A percentile compares a stretch with the other conserved stretches of the same genome.
Evolutionary conservation across 108 stramenopile species (phyloP).

Genomic region (Ochromonas danica): DNA sequence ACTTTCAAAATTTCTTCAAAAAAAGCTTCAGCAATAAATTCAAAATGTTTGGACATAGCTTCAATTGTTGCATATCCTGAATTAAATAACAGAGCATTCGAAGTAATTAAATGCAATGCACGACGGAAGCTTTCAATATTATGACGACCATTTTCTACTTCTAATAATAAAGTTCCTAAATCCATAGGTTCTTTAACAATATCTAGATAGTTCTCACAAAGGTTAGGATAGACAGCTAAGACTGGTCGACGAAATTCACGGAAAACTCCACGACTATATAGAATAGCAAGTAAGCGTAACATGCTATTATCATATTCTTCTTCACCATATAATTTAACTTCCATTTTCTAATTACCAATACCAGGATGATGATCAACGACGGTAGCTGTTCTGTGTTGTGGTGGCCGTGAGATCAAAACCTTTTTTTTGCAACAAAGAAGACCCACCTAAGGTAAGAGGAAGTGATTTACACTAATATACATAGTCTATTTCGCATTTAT

Average conservation of each 20-base stretch:
- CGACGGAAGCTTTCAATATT: neutral
- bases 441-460: too few species aligned
- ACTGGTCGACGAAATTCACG: neutral
- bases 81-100: neutral
- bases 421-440: too few species aligned
- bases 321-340: too few species aligned
- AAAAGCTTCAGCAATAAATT: neutral
- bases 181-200: slow-evolving; percentile 55
- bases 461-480: too few species aligned
- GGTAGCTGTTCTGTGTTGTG: too few species aligned
- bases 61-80: neutral
- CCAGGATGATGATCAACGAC: too few species aligned
- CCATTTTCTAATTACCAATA: too few species aligned
- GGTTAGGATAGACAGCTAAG: neutral
- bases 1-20: neutral
- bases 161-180: slow-evolving; percentile 46
- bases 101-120: neutral
- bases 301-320: too few species aligned
- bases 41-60: neutral
- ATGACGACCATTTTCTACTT: neutral
- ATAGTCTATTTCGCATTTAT: too few species aligned
- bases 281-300: too few species aligned
- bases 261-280: neutral
- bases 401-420: too few species aligned
- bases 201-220: slow-evolving; percentile 23